phyloP scores from a whole-genome alignment of 1,284 basidiomycete species.

The Clitocybe nebularis region DNA sequence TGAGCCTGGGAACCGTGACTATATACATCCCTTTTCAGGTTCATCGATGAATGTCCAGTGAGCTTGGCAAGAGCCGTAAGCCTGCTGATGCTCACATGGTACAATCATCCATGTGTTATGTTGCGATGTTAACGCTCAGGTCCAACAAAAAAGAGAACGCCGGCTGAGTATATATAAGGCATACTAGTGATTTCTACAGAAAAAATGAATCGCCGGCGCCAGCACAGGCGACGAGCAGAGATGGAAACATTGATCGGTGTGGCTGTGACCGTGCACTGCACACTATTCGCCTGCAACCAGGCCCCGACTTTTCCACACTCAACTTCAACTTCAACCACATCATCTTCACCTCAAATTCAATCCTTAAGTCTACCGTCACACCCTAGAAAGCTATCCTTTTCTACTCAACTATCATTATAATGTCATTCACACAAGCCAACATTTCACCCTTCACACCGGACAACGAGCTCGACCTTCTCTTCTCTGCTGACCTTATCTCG shows the following conservation, averaged over 20 bases:
- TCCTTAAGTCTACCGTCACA: not conserved
- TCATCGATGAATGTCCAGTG: no score
- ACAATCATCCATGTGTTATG: no score
- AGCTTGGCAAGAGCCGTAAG: no score
- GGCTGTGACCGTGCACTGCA: not conserved
- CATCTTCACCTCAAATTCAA: not conserved
- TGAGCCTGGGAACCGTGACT: no score
- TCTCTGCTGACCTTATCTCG: constrained; percentile 66
- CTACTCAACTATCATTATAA: not conserved
- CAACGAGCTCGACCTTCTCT: constrained; percentile 69
- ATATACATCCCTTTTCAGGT: no score
- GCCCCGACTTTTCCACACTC: constrained; percentile 1
- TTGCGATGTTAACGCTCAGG: no score
- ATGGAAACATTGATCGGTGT: not conserved
- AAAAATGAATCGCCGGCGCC: not conserved
- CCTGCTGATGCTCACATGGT: no score
- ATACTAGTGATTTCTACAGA: not conserved
- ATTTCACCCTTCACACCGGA: constrained; percentile 56
- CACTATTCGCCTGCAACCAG: not conserved
- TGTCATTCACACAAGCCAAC: not conserved
- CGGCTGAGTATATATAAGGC: not conserved
- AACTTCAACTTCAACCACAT: not conserved
- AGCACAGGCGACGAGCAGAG: no score
- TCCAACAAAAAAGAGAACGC: not conserved
- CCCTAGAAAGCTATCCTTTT: not conserved